Percentiles rank a stretch among this genome's conserved stretches.
Conservation (phyloP, 2,329 filamentous ascomycete species). For the Phialocephala subalpina region DNA sequence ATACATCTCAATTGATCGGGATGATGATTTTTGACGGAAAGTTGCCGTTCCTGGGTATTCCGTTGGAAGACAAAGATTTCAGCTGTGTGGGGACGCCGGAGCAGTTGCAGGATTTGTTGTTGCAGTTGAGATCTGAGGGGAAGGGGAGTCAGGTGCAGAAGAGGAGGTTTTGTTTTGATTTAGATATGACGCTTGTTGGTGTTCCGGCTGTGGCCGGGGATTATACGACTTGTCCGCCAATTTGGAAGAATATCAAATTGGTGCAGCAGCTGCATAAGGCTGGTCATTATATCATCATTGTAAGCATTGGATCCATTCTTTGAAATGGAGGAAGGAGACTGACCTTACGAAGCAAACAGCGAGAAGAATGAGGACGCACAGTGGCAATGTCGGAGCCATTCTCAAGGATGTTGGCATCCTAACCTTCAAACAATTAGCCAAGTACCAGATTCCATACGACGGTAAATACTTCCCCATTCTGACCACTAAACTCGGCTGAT, state of each 20-base stretch:
- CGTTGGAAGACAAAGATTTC: slow-evolving; percentile 14
- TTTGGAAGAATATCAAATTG: slow-evolving; percentile 22
- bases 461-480: slow-evolving; percentile 1
- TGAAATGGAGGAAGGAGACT: background rate
- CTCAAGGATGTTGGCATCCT: slow-evolving; percentile 26
- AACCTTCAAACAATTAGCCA: slow-evolving; percentile 25
- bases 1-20: slow-evolving; percentile 21
- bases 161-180: slow-evolving; percentile 45
- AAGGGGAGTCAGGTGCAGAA: slow-evolving; percentile 35
- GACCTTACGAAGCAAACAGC: slow-evolving; percentile 20
- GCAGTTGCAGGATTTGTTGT: slow-evolving; percentile 37
- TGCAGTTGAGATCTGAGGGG: slow-evolving; percentile 36
- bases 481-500: background rate
- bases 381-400: slow-evolving; percentile 21
- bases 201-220: slow-evolving; percentile 27
- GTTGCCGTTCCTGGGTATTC: slow-evolving; percentile 14
- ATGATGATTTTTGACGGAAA: slow-evolving; percentile 17
- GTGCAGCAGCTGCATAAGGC: slow-evolving; percentile 22
- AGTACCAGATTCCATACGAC: slow-evolving; percentile 21
- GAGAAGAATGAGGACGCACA: slow-evolving; percentile 19
- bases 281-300: slow-evolving; percentile 22
- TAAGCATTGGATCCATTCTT: background rate
- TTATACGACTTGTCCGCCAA: slow-evolving; percentile 22
- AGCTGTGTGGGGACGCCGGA: slow-evolving; percentile 21
- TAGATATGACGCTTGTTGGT: slow-evolving; percentile 44